Conservation (phyloP, 768 basidiomycete species). For the Porpolomopsis calyptriformis region DNA sequence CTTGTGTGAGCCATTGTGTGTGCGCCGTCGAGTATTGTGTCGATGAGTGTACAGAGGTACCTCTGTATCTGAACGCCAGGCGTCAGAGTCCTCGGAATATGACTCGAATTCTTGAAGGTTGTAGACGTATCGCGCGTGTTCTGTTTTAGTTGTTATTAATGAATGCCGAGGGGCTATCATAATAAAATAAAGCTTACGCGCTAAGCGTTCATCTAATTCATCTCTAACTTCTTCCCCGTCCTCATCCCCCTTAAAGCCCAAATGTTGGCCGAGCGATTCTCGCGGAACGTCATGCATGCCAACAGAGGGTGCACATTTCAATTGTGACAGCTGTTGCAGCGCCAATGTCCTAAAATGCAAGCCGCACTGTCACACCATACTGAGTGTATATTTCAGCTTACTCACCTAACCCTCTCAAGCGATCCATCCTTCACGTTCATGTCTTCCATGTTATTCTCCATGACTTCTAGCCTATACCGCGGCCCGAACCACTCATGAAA, state of each 20-base stretch:
- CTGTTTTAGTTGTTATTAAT: conserved; percentile 25
- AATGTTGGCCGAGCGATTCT: conserved; percentile 53
- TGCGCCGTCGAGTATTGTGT: conserved; percentile 17
- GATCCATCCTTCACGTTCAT: conserved; percentile 74
- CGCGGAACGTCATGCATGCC: conserved; percentile 76
- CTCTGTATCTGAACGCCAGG: conserved; percentile 33
- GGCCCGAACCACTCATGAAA: conserved; percentile 99
- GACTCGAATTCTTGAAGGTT: conserved; percentile 41
- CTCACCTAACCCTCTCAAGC: conserved; percentile 68
- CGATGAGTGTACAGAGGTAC: conserved; percentile 29
- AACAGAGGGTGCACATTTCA: conserved; percentile 67
- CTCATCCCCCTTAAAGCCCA: conserved; percentile 45
- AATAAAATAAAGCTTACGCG: conserved; percentile 39
- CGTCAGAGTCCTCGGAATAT: conserved; percentile 38
- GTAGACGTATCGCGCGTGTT: conserved; percentile 59
- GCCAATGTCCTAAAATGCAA: conserved; percentile 24
- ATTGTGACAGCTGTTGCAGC: conserved; percentile 34
- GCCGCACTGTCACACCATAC: background rate
- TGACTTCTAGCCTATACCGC: conserved; percentile 84
- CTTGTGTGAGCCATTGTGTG: conserved; percentile 14
- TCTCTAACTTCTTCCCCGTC: conserved; percentile 44
- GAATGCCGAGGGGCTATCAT: background rate
- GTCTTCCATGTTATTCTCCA: conserved; percentile 91
- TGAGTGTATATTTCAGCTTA: conserved; percentile 6
- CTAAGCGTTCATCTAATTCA: conserved; percentile 57